Evolutionary conservation across 768 basidiomycete genomes (phyloP), one percentile per base, ranked within the genome.

Genomic region (Austroboletus festivus): DNA sequence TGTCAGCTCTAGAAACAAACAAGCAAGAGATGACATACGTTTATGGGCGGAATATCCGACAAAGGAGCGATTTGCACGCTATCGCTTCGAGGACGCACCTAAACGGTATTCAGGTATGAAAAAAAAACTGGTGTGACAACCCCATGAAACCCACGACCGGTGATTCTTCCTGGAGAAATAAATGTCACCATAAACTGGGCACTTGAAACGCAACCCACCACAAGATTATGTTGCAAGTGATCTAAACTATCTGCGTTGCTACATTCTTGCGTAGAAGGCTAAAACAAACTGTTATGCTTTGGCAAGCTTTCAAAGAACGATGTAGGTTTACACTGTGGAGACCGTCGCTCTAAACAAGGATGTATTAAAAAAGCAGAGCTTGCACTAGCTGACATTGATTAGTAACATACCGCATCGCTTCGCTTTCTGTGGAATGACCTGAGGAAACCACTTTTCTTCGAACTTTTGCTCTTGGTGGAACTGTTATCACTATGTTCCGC

Each of bases 181-280:
- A n/a, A 16, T 38, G 12, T 12, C 23, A 23, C n/a, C 11, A 44
- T 15, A 19, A 10, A 38, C 20, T 26, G 9, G 20, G n/a, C 21
- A 35, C 41, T 21, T 3, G 15, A 30, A 44, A 10, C 2, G 1
- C 15, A 5, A 33, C 50, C 46, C 24, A 56, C 54, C 22, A n/a
- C 19, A 43, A 26, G 18, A 23, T 15, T 21, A 20, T 42, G 13
- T 5, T n/a, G 12, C 47, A 40, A 52, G 22, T 34, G 39, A 21
- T 3, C 18, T 3, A 51, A 44, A 16, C 41, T 45, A 8, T 38
- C 41, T 4, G 40, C 13, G 23, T 9, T 9, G 9, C 26, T 37
- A 18, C 51, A 51, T 30, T 16, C 47, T 28, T 23, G 44, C 15
- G 18, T 20, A 33, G 51, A 38, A 1, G 46, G 26, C 56, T 62